phyloP scores from a whole-genome alignment of 257 asterid species.

The Solanum bulbocastanum region DNA sequence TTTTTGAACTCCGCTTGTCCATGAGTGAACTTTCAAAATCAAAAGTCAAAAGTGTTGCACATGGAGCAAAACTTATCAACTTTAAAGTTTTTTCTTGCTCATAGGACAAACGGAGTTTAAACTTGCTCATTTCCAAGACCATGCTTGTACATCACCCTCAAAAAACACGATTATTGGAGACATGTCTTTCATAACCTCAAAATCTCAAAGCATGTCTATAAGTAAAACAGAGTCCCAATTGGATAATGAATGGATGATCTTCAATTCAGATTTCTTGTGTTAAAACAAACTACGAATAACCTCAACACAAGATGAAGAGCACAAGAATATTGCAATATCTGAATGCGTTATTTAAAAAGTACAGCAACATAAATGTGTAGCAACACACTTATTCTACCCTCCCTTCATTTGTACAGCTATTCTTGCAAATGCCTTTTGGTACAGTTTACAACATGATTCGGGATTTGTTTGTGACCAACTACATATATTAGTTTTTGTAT shows the following conservation, averaged over 20 bases:
- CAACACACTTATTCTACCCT: slow-evolving; percentile 2
- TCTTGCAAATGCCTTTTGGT: not conserved
- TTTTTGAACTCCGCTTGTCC: not conserved
- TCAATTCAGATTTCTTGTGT: not conserved
- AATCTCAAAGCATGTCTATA: not conserved
- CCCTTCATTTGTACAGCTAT: slow-evolving; percentile 1
- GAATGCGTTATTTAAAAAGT: not conserved
- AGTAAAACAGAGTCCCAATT: not conserved
- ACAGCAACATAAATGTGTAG: not conserved
- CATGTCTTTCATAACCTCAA: not conserved
- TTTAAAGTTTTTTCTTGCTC: no score
- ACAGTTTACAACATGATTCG: not conserved
- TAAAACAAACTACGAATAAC: not conserved
- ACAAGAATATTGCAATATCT: not conserved
- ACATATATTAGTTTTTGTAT: not conserved
- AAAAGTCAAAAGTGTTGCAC: no score
- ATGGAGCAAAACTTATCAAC: no score
- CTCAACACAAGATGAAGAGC: not conserved
- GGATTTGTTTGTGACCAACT: not conserved
- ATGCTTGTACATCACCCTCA: no score
- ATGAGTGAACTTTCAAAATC: no score
- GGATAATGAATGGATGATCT: fast-evolving
- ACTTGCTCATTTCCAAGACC: no score
- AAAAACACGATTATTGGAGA: no score
- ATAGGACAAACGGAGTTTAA: no score